phyloP scores from a whole-genome alignment of 805 yeast species.

The Ogataea methylovora region DNA sequence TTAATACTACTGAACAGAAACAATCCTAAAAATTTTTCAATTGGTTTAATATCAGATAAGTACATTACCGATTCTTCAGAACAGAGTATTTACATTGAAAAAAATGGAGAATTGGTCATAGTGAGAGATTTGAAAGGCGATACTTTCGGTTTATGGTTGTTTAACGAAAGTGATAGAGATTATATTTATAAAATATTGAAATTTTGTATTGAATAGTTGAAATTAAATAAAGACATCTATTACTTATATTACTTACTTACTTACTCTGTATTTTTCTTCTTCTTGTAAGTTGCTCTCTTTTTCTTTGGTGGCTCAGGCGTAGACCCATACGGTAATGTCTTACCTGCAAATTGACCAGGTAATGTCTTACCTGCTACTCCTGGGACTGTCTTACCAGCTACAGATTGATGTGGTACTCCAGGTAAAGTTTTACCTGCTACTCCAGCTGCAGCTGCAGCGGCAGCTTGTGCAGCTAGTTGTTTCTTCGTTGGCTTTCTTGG shows the following conservation, averaged over 20 bases:
- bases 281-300: slow-evolving; percentile 20
- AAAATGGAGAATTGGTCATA: slow-evolving; percentile 62
- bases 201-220: slow-evolving; percentile 19
- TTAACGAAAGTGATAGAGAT: slow-evolving; percentile 58
- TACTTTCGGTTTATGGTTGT: slow-evolving; percentile 74
- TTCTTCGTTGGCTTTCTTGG: slow-evolving; percentile 26
- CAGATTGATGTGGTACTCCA: slow-evolving; percentile 2
- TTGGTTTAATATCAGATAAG: slow-evolving; percentile 57
- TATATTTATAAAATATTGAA: slow-evolving; percentile 39
- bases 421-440: slow-evolving; percentile 10
- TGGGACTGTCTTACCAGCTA: neutral
- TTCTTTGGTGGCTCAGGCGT: slow-evolving; percentile 21
- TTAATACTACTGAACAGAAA: slow-evolving; percentile 60
- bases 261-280: slow-evolving; percentile 8
- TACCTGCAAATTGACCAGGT: slow-evolving; percentile 18
- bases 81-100: slow-evolving; percentile 52
- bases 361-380: slow-evolving; percentile 22
- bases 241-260: neutral
- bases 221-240: neutral
- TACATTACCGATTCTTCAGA: slow-evolving; percentile 12
- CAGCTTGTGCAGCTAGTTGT: slow-evolving; percentile 20
- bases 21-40: slow-evolving; percentile 62
- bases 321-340: slow-evolving; percentile 7
- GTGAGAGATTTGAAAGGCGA: slow-evolving; percentile 61
- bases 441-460: slow-evolving; percentile 13